Evolutionary conservation across 768 basidiomycete species (phyloP), one percentile per base, ranked within the genome.

Genomic region (Fomitopsis pulvina): DNA sequence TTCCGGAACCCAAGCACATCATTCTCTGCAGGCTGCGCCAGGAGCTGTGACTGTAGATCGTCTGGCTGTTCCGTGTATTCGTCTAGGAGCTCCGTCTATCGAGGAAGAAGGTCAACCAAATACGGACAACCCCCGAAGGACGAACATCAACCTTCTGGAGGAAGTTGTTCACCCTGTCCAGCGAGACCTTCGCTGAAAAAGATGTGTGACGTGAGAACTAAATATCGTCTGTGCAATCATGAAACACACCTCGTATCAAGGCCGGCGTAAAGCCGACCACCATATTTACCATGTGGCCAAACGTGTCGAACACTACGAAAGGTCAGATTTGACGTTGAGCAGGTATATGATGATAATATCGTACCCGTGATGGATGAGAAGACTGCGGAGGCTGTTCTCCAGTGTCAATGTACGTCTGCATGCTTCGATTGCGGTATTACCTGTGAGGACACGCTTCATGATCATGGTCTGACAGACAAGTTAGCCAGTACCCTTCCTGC

Each of bases 281-380:
- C n/a, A 39, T 50, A 25, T 66, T 64, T 34, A 83, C 60, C 50
- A 80, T 77, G 2, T 71, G 68, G 26, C 79, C 73, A 25, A 88
- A 63, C 54, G 81, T 70, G 43, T 81, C 76, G 57, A 88, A 87
- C 26, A 86, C 79, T 50, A 45, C n/a, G 32, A 52, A 4, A 4
- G 20, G n/a, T 42, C 71, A 55, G 29, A 67, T 57, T 26, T 18
- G 11, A 22, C 28, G 20, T 38, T 2, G 20, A 11, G 12, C 12
- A 25, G 30, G 4, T 18, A 30, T 3, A 30, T 21, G 10, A 6
- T 6, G 10, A 30, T 27, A 38, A 27, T 9, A 25, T 47, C 56
- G 22, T 40, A 65, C 66, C 52, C 20, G 68, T 56, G 59, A 69
- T 69, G 0, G 70, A 63, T 14, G 69, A 68, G 57, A 74, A 74